These are phyloP conservation scores for Cicer cuneatum DNA, from an alignment of 306 rosid species.

Conservation along the genomic window DNA sequence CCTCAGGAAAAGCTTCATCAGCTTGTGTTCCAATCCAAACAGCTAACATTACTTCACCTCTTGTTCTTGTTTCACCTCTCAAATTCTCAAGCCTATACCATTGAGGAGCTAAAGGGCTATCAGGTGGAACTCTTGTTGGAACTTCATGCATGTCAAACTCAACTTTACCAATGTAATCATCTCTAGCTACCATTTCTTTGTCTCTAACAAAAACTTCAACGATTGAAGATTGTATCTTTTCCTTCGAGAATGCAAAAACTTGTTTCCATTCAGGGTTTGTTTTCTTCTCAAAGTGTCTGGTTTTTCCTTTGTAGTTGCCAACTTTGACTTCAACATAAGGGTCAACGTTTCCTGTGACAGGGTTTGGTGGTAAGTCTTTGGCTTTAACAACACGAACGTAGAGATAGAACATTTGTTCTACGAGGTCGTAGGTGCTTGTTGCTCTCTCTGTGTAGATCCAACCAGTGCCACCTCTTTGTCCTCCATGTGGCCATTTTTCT, in stretches of 20 bases:
- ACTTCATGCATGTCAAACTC: constrained; percentile 82
- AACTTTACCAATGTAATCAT: constrained; percentile 71
- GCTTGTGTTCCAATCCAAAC: constrained; percentile 94
- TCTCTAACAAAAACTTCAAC: constrained; percentile 71
- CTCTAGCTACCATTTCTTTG: constrained; percentile 67
- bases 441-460: constrained; percentile 83
- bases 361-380: constrained; percentile 70
- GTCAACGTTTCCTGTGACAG: constrained; percentile 61
- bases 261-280: constrained; percentile 78
- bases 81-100: constrained; percentile 73
- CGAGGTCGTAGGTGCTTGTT: constrained; percentile 83
- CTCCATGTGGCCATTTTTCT: constrained; percentile 90
- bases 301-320: constrained; percentile 79
- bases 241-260: constrained; percentile 85
- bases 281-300: constrained; percentile 75
- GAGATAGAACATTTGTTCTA: constrained; percentile 82
- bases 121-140: constrained; percentile 87
- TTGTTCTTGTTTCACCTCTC: constrained; percentile 53
- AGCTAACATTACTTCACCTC: constrained; percentile 81
- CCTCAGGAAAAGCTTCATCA: constrained; percentile 87
- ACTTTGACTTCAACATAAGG: constrained; percentile 82
- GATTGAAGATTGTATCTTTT: constrained; percentile 68
- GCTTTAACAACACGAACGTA: constrained; percentile 83
- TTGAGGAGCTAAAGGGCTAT: constrained; percentile 87
- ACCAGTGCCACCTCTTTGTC: constrained; percentile 73